Conservation (phyloP, 352 stramenopile genomes). For the Phytophthora citricola region DNA sequence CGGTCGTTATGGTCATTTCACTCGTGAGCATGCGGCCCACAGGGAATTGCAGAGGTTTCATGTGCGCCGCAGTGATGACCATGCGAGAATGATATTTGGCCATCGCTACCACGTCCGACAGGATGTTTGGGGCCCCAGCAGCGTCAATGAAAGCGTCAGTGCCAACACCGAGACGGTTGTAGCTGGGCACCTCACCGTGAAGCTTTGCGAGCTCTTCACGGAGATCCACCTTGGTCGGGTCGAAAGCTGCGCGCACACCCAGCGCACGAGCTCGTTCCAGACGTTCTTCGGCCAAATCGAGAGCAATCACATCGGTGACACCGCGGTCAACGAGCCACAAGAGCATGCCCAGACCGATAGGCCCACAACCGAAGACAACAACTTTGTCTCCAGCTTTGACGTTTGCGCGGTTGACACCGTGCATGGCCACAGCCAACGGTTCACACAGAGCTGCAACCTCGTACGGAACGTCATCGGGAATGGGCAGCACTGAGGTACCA, state of each 20-base stretch:
- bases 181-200: slow-evolving; percentile 33
- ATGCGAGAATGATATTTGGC: slow-evolving; percentile 31
- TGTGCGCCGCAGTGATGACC: slow-evolving; percentile 30
- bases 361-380: slow-evolving; percentile 32
- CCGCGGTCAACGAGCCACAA: slow-evolving; percentile 34
- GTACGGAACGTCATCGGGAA: slow-evolving; percentile 31
- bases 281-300: slow-evolving; percentile 31
- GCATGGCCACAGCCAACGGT: slow-evolving; percentile 31
- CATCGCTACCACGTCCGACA: slow-evolving; percentile 28
- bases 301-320: slow-evolving; percentile 28
- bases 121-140: slow-evolving; percentile 26
- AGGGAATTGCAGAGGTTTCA: slow-evolving; percentile 30
- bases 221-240: slow-evolving; percentile 32
- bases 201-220: slow-evolving; percentile 27
- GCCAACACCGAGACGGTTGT: slow-evolving; percentile 32
- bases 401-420: slow-evolving; percentile 32
- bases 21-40: slow-evolving; percentile 33
- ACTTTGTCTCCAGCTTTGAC: slow-evolving; percentile 35
- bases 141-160: slow-evolving; percentile 35
- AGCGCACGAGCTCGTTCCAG: slow-evolving; percentile 29
- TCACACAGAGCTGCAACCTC: slow-evolving; percentile 32
- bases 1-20: slow-evolving; percentile 39
- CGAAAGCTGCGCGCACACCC: slow-evolving; percentile 25
- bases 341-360: slow-evolving; percentile 34
- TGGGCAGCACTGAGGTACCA: slow-evolving; percentile 29